Evolutionary conservation across 495 filamentous ascomycete genomes (phyloP).

Genomic region (Xylaria sp.): DNA sequence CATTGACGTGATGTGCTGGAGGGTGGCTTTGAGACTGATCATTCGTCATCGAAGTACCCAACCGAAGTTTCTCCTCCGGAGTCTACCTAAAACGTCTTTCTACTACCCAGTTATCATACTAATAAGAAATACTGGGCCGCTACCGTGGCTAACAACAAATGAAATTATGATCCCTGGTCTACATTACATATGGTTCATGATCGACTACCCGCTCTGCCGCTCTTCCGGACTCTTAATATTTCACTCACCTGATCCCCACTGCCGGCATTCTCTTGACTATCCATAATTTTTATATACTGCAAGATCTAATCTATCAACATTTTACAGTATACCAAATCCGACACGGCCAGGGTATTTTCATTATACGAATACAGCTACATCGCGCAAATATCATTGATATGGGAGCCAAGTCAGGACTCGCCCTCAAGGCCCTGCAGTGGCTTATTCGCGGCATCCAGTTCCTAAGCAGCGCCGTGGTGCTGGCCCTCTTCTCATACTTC

Average conservation of each 20-base stretch:
- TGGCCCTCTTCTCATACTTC: conserved; percentile 84
- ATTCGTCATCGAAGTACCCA: conserved; percentile 23
- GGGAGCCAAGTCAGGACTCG: conserved; percentile 55
- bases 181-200: conserved; percentile 36
- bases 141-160: conserved; percentile 11
- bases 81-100: background rate
- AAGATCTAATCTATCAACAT: background rate
- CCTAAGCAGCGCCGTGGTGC: conserved; percentile 70
- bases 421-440: conserved; percentile 68
- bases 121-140: background rate
- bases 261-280: conserved; percentile 23
- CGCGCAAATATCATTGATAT: conserved; percentile 39
- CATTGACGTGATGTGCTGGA: background rate
- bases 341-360: background rate
- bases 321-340: conserved; percentile 7
- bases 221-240: conserved; percentile 28
- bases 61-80: background rate
- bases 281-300: conserved; percentile 8
- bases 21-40: conserved; percentile 17
- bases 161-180: conserved; percentile 25
- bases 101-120: background rate
- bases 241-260: conserved; percentile 8
- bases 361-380: conserved; percentile 31
- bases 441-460: conserved; percentile 75
- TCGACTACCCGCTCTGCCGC: conserved; percentile 32